Percentiles rank a stretch among this genome's conserved stretches.
These are phyloP conservation scores for Tillandsia fasciculata DNA, from an alignment of 176 grass and related monocot species.

Conservation along the genomic window DNA sequence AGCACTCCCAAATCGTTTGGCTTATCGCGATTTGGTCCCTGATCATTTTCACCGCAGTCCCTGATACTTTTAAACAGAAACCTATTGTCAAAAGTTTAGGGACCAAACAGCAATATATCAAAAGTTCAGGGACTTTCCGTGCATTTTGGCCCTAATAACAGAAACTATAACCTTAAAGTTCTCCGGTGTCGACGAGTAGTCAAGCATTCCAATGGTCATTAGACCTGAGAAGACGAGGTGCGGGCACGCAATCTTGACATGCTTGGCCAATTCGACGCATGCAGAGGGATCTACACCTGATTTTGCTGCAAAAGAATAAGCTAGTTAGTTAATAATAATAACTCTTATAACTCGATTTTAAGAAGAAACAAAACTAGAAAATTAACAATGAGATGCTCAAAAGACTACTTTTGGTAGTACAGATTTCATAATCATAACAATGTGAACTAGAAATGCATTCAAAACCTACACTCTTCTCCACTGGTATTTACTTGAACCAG, in stretches of 20 bases:
- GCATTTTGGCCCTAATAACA: no score
- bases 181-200: constrained; percentile 80
- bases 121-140: no score
- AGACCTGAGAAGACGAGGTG: constrained; percentile 77
- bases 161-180: constrained; percentile 85
- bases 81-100: no score
- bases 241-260: constrained; percentile 64
- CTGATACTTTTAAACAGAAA: no score
- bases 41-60: no score
- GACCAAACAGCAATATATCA: no score
- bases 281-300: constrained; percentile 63
- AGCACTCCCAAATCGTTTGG: no score
- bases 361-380: neutral
- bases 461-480: constrained; percentile 88
- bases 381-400: neutral
- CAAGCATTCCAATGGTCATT: constrained; percentile 87
- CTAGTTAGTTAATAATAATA: neutral
- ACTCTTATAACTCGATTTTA: neutral
- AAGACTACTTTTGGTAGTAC: neutral
- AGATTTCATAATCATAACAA: neutral
- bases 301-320: constrained; percentile 61
- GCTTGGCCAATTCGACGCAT: constrained; percentile 62
- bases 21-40: no score
- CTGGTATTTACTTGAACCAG: constrained; percentile 97
- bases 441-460: neutral